Conservation (phyloP, 495 filamentous ascomycete genomes). For the Podospora didyma region DNA sequence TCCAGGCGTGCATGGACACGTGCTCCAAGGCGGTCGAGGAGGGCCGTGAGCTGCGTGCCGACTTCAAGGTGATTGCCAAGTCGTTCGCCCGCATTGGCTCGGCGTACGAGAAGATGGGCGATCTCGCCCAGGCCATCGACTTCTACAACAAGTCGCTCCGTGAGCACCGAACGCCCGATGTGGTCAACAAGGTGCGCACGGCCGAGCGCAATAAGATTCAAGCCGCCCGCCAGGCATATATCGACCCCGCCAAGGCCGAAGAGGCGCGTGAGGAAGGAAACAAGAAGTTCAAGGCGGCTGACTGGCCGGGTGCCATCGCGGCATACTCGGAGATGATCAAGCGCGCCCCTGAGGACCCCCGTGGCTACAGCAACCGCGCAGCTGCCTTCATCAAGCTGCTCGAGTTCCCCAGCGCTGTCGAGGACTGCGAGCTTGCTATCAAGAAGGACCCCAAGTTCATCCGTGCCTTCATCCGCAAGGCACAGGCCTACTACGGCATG, state of each 20-base stretch:
- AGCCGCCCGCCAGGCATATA: slow-evolving; percentile 71
- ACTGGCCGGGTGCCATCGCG: slow-evolving; percentile 94
- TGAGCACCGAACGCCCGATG: slow-evolving; percentile 94
- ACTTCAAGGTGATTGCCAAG: slow-evolving; percentile 98
- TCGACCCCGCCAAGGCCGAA: slow-evolving; percentile 88
- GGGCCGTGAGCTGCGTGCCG: slow-evolving; percentile 78
- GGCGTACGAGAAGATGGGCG: slow-evolving; percentile 82
- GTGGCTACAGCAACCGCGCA: slow-evolving; percentile 95
- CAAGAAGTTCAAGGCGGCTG: slow-evolving; percentile 90
- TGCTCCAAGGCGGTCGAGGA: slow-evolving; percentile 88
- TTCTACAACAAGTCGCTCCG: slow-evolving; percentile 91
- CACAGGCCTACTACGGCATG: slow-evolving; percentile 91
- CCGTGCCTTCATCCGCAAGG: slow-evolving; percentile 91
- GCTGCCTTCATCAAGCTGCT: slow-evolving; percentile 95
- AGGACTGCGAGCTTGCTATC: slow-evolving; percentile 89
- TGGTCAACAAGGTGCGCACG: slow-evolving; percentile 87
- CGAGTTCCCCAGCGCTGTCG: slow-evolving; percentile 86
- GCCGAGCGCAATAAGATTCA: slow-evolving; percentile 86
- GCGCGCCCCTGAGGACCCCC: slow-evolving; percentile 85
- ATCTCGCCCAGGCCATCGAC: slow-evolving; percentile 77
- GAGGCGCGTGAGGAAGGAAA: slow-evolving; percentile 94
- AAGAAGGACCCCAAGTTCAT: slow-evolving; percentile 91
- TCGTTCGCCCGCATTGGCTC: slow-evolving; percentile 89
- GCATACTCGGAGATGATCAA: slow-evolving; percentile 98
- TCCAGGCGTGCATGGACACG: slow-evolving; percentile 75